A percentile compares a stretch with the other conserved stretches of the same genome.
Evolutionary conservation across 2,329 filamentous ascomycete species (phyloP).

Genomic region (Trematosphaeria pertusa): DNA sequence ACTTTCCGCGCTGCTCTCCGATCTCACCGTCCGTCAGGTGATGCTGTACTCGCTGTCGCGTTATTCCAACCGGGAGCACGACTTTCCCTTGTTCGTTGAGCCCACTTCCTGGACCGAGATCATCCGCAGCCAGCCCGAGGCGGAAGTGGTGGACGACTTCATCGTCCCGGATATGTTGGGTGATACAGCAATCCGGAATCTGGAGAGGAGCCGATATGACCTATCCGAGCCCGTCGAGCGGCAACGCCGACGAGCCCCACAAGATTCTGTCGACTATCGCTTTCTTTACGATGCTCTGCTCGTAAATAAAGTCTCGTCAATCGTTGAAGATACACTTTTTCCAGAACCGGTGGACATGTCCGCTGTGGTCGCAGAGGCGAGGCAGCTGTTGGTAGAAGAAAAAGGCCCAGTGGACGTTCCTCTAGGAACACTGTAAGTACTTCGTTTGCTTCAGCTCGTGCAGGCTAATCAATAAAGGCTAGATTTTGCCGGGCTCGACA

Average conservation of each 20-base stretch:
- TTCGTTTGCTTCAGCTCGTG: not conserved
- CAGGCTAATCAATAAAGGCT: conserved; percentile 23
- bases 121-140: conserved; percentile 8
- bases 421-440: conserved; percentile 33
- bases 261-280: conserved; percentile 13
- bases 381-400: conserved; percentile 17
- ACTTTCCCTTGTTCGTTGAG: too few relatives aligned
- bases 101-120: conserved; percentile 25
- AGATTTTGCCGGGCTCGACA: conserved; percentile 22
- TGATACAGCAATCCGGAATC: conserved; percentile 11
- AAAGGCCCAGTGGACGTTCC: conserved; percentile 9
- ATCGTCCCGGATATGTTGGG: conserved; percentile 34
- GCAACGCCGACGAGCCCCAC: not conserved
- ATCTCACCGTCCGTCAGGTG: conserved; percentile 35
- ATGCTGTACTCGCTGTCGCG: conserved; percentile 26
- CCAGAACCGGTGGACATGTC: conserved; percentile 18
- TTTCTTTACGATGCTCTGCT: conserved; percentile 24
- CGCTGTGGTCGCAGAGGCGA: conserved; percentile 19
- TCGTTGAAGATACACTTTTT: not conserved
- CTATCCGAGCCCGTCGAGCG: conserved; percentile 3
- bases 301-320: not conserved
- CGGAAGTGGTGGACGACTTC: conserved; percentile 26
- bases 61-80: too few relatives aligned
- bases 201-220: conserved; percentile 17
- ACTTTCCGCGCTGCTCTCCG: conserved; percentile 27